Conservation (phyloP, 257 asterid genomes). For the Scutellaria galericulata region DNA sequence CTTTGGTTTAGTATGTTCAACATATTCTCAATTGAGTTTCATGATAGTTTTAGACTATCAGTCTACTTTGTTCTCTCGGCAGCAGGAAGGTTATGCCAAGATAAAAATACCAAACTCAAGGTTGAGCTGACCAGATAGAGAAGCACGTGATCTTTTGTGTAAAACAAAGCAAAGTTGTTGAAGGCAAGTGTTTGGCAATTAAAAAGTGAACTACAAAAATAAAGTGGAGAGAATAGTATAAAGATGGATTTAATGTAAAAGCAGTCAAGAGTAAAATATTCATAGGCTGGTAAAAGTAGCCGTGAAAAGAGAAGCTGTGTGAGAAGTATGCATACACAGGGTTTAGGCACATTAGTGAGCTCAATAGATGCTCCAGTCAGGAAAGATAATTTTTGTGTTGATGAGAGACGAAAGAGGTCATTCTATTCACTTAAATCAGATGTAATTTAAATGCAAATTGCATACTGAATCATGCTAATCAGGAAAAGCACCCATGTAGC, state of each 20-base stretch:
- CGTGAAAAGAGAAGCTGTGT: background rate
- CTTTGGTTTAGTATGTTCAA: slow-evolving; percentile 7
- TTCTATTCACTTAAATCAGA: background rate
- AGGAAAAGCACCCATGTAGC: background rate
- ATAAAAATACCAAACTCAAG: no score
- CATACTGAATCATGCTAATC: background rate
- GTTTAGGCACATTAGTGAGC: background rate
- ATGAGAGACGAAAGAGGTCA: slow-evolving; percentile 1
- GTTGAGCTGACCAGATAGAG: slow-evolving; percentile 3
- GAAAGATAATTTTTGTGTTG: background rate
- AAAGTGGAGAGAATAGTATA: background rate
- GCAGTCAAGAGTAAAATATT: background rate
- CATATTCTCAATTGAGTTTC: slow-evolving; percentile 13
- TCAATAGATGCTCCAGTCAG: background rate
- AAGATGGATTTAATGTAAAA: background rate
- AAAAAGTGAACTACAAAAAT: background rate
- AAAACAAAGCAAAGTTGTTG: background rate
- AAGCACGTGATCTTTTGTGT: no score
- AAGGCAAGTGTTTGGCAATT: background rate
- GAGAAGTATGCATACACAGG: background rate
- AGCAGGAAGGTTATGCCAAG: background rate
- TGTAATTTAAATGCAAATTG: background rate
- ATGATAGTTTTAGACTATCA: background rate
- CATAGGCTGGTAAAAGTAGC: background rate
- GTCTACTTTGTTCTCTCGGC: background rate